Evolutionary conservation across 495 filamentous ascomycete species (phyloP), one percentile per base, ranked within the genome.

Genomic region (Aspergillus funiculosus): DNA sequence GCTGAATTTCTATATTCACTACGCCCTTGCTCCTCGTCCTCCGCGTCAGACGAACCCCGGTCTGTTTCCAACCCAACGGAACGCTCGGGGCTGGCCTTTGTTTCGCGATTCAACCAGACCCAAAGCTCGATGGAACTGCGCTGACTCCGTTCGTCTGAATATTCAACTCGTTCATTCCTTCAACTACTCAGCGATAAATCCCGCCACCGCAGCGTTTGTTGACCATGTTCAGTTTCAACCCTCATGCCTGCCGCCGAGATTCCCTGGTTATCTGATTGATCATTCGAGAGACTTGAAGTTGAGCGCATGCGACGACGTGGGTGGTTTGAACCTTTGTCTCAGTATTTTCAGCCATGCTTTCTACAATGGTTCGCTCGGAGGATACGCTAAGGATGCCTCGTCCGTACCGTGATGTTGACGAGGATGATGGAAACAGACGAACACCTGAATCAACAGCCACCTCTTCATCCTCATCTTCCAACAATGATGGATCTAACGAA

Each of bases 331-430:
- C 24, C 25, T 47, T 27, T 6, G 11, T 52, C 25, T 24, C 24
- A n/a, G 2, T 10, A 25, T 20, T 9, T 13, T 42, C 40, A 43
- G 44, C 27, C 37, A 68, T 68, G 63, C 52, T 69, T 42, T 62
- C 66, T 51, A 60, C 62, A 30, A 69, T 71, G 64, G 44, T 54
- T 39, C 63, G 63, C 36, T 53, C 68, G 19, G 68, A 71, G 47
- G 68, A 72, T 48, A 63, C 63, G 4, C 49, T 67, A 24, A 62
- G 59, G 43, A 67, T 60, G 30, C 58, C 56, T 45, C 63, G 58
- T 48, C 43, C 61, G 18, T 63, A 64, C 39, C 62, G 53, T 30
- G 62, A 69, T 19, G 38, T 51, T 6, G 64, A 66, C 0, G 66
- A 69, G 22, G 63, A 67, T 18, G 66, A 66, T 20, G 48, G 25